These are phyloP conservation scores for Rubia yunnanensis DNA, from an alignment of 257 asterid species.

Conservation along the genomic window DNA sequence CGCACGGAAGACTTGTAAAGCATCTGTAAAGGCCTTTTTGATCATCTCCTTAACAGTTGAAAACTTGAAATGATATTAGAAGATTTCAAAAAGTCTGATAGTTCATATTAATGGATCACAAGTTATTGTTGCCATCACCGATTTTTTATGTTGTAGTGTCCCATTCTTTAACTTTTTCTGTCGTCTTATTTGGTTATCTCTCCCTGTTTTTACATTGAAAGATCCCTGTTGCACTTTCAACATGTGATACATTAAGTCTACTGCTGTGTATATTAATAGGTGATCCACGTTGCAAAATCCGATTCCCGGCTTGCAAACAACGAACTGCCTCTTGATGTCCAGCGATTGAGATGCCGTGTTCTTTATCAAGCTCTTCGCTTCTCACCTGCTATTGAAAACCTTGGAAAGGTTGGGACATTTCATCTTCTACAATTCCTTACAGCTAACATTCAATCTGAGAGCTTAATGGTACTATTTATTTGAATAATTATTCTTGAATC, in stretches of 20 bases:
- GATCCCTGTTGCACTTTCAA: not conserved
- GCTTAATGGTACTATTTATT: not conserved
- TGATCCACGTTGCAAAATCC: conserved; percentile 86
- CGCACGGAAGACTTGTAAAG: not conserved
- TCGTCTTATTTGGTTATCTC: not conserved
- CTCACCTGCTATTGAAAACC: conserved; percentile 64
- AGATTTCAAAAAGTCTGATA: not conserved
- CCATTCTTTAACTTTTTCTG: not conserved
- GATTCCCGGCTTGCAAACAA: conserved; percentile 97
- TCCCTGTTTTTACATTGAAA: not conserved
- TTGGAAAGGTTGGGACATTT: conserved; percentile 67
- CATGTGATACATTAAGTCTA: not conserved
- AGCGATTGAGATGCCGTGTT: conserved; percentile 94
- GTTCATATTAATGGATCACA: not conserved
- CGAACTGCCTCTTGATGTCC: conserved; percentile 88
- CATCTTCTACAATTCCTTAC: not conserved
- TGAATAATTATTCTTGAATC: not conserved
- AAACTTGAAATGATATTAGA: not conserved
- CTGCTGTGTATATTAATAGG: conserved; percentile 34
- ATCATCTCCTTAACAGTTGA: not conserved
- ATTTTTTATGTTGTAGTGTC: not conserved
- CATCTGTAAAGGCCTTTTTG: not conserved
- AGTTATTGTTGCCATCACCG: not conserved
- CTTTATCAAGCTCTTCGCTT: conserved; percentile 77
- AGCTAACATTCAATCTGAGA: not conserved